Conservation (phyloP, 257 asterid species). For the Ballota nigra region DNA sequence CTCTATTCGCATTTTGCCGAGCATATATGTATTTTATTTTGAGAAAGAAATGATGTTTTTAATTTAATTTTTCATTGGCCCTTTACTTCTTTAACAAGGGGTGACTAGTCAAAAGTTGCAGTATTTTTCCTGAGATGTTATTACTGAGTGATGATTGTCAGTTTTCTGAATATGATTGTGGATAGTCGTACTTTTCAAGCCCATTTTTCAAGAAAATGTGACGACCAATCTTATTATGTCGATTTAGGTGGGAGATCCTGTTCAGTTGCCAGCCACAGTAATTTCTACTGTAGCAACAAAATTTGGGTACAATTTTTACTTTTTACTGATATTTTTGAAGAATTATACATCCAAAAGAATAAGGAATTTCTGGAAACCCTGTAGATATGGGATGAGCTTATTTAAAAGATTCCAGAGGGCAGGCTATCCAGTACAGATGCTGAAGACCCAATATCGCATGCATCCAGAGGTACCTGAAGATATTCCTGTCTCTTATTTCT, state of each 20-base stretch:
- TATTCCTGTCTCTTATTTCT: background rate
- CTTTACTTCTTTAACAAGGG: background rate
- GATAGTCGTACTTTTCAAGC: slow-evolving; percentile 2
- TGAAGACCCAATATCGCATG: slow-evolving; percentile 99
- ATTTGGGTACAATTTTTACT: slow-evolving; percentile 48
- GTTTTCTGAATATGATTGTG: background rate
- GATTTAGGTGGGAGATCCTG: slow-evolving; percentile 93
- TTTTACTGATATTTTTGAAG: background rate
- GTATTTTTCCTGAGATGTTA: background rate
- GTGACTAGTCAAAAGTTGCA: background rate
- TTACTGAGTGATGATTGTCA: background rate
- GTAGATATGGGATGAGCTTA: slow-evolving; percentile 82
- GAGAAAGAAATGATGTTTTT: background rate
- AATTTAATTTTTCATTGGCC: background rate
- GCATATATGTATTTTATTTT: background rate
- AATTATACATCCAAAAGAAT: background rate
- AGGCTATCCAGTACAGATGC: slow-evolving; percentile 97
- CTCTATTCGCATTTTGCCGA: background rate
- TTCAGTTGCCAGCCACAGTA: slow-evolving; percentile 96
- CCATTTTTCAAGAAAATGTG: background rate
- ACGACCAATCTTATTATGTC: slow-evolving; percentile 12
- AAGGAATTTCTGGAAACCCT: slow-evolving; percentile 17
- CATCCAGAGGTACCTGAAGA: slow-evolving; percentile 72
- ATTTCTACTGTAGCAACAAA: slow-evolving; percentile 71
- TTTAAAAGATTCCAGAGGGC: slow-evolving; percentile 87